phyloP scores from a whole-genome alignment of 305 asterid genomes.

The Rubia peregrina region DNA sequence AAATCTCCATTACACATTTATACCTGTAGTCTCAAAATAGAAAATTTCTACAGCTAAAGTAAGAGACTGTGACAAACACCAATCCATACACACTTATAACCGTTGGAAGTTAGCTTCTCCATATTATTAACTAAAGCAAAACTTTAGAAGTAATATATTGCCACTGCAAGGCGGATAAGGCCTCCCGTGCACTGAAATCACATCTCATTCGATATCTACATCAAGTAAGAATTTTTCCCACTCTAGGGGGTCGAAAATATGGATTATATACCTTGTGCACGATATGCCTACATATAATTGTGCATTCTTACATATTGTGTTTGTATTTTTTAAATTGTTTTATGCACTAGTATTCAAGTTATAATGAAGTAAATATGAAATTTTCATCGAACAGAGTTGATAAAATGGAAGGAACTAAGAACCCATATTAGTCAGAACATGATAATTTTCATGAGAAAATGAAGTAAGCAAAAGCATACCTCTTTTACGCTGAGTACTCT shows the following conservation, averaged over 20 bases:
- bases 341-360: neutral
- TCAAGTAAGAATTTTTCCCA: neutral
- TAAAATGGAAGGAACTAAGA: neutral
- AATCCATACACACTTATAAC: neutral
- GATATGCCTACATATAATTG: neutral
- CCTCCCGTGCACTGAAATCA: neutral
- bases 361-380: neutral
- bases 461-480: constrained; percentile 37
- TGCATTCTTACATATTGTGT: neutral
- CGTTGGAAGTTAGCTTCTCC: neutral
- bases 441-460: constrained; percentile 1
- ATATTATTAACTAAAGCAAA: neutral
- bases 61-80: neutral
- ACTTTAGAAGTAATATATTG: neutral
- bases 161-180: neutral
- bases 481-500: constrained; percentile 79
- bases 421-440: neutral
- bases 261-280: neutral
- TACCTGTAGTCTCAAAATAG: neutral
- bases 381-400: neutral
- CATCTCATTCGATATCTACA: neutral
- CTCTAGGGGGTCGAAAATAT: neutral
- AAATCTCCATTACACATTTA: constrained; percentile 4
- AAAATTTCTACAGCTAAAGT: neutral
- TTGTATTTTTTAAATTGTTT: neutral